Evolutionary conservation across 169 alveolate genomes (phyloP), one percentile per base, ranked within the genome.

Genomic region (Condylostoma magnum): DNA sequence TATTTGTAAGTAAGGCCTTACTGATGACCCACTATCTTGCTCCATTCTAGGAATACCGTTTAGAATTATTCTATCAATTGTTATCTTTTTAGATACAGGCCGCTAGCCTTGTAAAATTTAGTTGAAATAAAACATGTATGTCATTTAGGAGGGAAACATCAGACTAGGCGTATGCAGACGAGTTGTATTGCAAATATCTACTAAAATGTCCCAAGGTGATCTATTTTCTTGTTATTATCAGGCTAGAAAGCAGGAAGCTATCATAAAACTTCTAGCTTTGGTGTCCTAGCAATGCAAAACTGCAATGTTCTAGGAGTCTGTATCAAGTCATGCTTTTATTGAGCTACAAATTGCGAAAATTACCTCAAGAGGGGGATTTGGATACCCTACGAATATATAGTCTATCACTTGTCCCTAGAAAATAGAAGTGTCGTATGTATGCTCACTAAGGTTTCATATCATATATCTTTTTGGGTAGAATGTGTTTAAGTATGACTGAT

Each of bases 301-400:
- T 4, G 56, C 68, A 25, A 76, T 63, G 43, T 80, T 74, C 2
- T 55, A n/a, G 4, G 52, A 53, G 55, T 80, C 85, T 12, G 47
- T 55, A 8, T 60, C 41, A 22, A 80, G 77, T 77, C 87, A 80
- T 6, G 68, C 57, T 28, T 66, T 8, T 34, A 77, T 38, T 2
- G 77, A 54, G 25, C 37, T 41, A 68, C 78, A 69, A 4, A 81
- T 70, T 60, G 51, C 65, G 41, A 81, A 77, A 20, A 81, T 37
- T 30, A 31, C 63, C 30, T 73, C 66, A 27, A 81, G 47, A 8
- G 85, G 82, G 27, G 89, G 89, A 22, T 80, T 54, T 6, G 89
- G 89, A 22, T 54, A 51, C 15, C 89, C 89, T 22, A 77, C 80
- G 51, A 76, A 81, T 4, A 78, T n/a, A 51, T 65, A 81, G 33